Conservation (phyloP, 257 asterid species). For the Fraxinus pennsylvanica region DNA sequence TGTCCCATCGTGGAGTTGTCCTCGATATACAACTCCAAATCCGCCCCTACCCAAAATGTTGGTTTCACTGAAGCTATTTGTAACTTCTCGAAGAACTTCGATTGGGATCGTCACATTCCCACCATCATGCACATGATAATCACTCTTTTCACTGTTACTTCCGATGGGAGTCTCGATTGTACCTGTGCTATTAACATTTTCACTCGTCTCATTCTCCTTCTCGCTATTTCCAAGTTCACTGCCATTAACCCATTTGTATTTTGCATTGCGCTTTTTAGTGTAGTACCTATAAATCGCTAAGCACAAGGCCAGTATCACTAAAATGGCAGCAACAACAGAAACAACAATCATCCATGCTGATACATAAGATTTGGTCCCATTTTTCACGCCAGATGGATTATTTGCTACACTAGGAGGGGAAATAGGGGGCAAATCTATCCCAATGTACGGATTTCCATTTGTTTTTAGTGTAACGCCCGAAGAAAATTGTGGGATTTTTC, state of each 20-base stretch:
- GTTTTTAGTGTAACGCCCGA: conserved; percentile 39
- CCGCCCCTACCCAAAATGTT: conserved; percentile 80
- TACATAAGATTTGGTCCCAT: conserved; percentile 13
- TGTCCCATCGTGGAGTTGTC: conserved; percentile 67
- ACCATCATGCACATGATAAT: conserved; percentile 45
- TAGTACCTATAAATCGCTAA: conserved; percentile 32
- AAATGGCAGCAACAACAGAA: conserved; percentile 25
- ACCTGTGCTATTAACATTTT: conserved; percentile 15
- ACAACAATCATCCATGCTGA: conserved; percentile 35
- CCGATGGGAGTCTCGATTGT: conserved; percentile 18
- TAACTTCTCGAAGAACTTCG: conserved; percentile 61
- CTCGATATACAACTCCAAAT: conserved; percentile 78
- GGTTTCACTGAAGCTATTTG: conserved; percentile 54
- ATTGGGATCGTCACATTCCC: conserved; percentile 54
- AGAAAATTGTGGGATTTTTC: conserved; percentile 58
- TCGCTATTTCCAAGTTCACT: conserved; percentile 8
- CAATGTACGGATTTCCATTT: conserved; percentile 57
- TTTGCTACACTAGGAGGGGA: conserved; percentile 23
- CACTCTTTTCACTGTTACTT: conserved; percentile 28
- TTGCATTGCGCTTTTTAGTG: conserved; percentile 9
- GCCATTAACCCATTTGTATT: conserved; percentile 23
- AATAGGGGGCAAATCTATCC: conserved; percentile 44
- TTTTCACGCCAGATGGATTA: conserved; percentile 12
- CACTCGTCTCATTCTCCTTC: conserved; percentile 11
- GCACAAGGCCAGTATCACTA: conserved; percentile 22